Conservation (phyloP, 2,329 filamentous ascomycete genomes). For the Pseudogymnoascus pannorum region DNA sequence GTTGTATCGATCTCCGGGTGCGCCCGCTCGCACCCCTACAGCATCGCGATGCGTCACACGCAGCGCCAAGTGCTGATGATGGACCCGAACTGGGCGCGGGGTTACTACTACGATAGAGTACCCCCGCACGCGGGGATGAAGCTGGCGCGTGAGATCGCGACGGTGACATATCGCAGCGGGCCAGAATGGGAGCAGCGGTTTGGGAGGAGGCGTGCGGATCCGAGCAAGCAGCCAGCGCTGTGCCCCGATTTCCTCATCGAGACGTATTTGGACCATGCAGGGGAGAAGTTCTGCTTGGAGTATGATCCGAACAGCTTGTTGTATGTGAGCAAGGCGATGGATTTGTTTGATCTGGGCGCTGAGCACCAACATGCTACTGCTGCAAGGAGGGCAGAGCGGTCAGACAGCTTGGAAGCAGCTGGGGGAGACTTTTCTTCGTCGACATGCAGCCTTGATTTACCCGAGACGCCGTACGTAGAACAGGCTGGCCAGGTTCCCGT, state of each 20-base stretch:
- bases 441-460: slow-evolving; percentile 73
- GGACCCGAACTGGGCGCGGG: slow-evolving; percentile 94
- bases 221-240: slow-evolving; percentile 79
- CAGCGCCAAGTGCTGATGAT: slow-evolving; percentile 98
- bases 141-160: slow-evolving; percentile 92
- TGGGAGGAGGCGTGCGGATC: slow-evolving; percentile 77
- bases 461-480: slow-evolving; percentile 79
- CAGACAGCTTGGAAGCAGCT: slow-evolving; percentile 47
- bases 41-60: slow-evolving; percentile 96
- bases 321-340: slow-evolving; percentile 98
- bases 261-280: slow-evolving; percentile 95
- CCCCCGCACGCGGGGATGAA: slow-evolving; percentile 98
- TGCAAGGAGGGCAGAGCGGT: slow-evolving; percentile 53
- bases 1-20: slow-evolving; percentile 90
- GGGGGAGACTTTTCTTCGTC: slow-evolving; percentile 29
- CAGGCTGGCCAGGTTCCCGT: slow-evolving; percentile 48
- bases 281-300: slow-evolving; percentile 95
- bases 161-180: slow-evolving; percentile 91
- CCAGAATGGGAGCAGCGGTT: slow-evolving; percentile 98
- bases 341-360: slow-evolving; percentile 83
- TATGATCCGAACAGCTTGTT: slow-evolving; percentile 94
- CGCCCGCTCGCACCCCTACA: slow-evolving; percentile 91
- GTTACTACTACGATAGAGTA: slow-evolving; percentile 83
- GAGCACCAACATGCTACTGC: slow-evolving; percentile 59
- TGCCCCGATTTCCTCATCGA: slow-evolving; percentile 97